Evolutionary conservation across 768 basidiomycete species (phyloP), one percentile per base, ranked within the genome.

Genomic region (Panaeolus cyanescens): DNA sequence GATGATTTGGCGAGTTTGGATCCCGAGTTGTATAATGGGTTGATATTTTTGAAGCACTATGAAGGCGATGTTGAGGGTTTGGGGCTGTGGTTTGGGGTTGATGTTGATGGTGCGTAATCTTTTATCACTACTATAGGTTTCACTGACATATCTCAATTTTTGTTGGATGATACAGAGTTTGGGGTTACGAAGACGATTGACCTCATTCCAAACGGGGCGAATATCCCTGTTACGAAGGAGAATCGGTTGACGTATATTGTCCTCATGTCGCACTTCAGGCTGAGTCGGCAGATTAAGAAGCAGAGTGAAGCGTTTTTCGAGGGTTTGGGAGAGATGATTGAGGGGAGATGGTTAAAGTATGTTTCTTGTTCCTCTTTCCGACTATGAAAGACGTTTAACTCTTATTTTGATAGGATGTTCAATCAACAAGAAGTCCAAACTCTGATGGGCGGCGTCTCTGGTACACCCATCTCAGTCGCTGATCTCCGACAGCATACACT

Each of bases 391-490:
- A 42, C 12, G 30, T 54, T 61, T 39, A 3, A 13, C 10, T 32
- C 30, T 13, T n/a, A 15, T 17, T 54, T 15, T 15, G 12, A 8
- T 63, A 92, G 94, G 45, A 96, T 99, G 93, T 99, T 99, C 77
- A 96, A 98, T 72, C 96, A 96, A 65, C 91, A 93, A 70, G 97
- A 99, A 73, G 80, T 98, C 3, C 95, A 95, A 71, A 90, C 96
- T 54, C 79, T 99, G 1, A 81, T 99, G 5, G 96, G 96, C 0
- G 95, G 93, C 6, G 91, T 92, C 32, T 50, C 45, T 15, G 91
- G 96, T 62, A 80, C 92, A 0, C 90, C 91, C 0, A 89, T 96
- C 53, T 91, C 96, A 69, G 64, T 98, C 7, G 86, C 90, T 15
- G 96, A 99, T 72, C 74, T 98, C 60, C 79, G 88, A 60, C 68